Evolutionary conservation across 495 filamentous ascomycete genomes (phyloP), one percentile per base, ranked within the genome.

Genomic region (Trichocladium antarcticum): DNA sequence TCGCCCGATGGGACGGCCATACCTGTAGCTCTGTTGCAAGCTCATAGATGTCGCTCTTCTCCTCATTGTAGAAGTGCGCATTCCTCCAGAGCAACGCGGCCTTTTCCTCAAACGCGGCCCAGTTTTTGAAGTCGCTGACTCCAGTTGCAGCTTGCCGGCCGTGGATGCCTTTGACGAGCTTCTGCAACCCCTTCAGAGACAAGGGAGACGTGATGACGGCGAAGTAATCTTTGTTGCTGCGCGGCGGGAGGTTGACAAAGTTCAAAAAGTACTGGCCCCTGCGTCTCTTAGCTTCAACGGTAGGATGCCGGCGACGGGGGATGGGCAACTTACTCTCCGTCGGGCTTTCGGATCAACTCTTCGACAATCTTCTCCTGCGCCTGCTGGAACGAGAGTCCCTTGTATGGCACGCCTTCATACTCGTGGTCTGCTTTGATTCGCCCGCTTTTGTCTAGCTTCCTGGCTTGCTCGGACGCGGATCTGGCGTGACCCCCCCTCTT

Each of bases 51-150:
- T 82, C 79, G 56, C 89, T 94, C 3, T 75, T 84, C 56, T 93
- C 88, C 57, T 93, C 88, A 55, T 95, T 95, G 65, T 89, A 95
- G 24, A 80, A 76, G 42, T 81, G 79, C 5, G 89, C 89, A 67
- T 95, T 95, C 32, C 73, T 76, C 85, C 87, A 93, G 24, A 95
- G 82, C 45, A 82, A 76, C 53, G 74, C 80, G 38, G 85, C 71
- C 49, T 83, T 85, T 11, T 84, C 77, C 63, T 89, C 86, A 49
- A 95, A 90, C 3, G 78, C 72, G 36, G 79, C 66, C 89, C 89
- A 95, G 19, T 65, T 81, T 54, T 83, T 84, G 62, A 87, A 82
- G 28, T 84, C 78, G 22, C 81, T 84, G 11, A 76, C 63, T n/a
- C 75, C 78, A 1, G 83, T 82, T 4, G 75, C 72, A 29, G 75